phyloP scores from a whole-genome alignment of 202 grass and related monocot species.

The Carex arenaria region DNA sequence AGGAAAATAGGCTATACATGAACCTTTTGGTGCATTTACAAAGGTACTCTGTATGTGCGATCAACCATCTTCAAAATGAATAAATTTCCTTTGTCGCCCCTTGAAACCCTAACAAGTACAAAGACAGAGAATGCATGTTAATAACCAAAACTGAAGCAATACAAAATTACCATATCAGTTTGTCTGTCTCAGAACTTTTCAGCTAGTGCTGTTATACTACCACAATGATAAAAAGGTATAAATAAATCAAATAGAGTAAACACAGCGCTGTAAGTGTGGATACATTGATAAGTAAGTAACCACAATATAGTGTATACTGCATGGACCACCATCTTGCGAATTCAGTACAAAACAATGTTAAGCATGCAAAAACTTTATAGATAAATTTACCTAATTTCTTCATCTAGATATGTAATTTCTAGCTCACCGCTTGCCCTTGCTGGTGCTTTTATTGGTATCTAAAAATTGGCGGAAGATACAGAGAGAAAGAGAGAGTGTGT shows the following conservation, averaged over 20 bases:
- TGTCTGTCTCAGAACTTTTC: background rate
- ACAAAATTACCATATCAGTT: background rate
- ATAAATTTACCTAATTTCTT: constrained; percentile 71
- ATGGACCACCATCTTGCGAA: background rate
- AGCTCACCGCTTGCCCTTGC: constrained; percentile 78
- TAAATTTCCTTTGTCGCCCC: constrained; percentile 88
- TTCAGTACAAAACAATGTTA: background rate
- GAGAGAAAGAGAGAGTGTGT: background rate
- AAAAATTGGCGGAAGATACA: background rate
- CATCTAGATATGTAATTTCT: constrained; percentile 88
- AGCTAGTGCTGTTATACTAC: constrained; percentile 2
- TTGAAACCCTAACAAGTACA: constrained; percentile 59
- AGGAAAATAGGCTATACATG: background rate
- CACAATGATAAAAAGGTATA: background rate
- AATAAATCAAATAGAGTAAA: background rate
- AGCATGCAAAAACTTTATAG: background rate
- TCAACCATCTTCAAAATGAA: constrained; percentile 88
- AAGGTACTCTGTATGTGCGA: constrained; percentile 72
- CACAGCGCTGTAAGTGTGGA: background rate
- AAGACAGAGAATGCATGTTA: background rate
- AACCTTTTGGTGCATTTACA: constrained; percentile 25
- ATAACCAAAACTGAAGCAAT: constrained; percentile 10
- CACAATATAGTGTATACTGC: background rate
- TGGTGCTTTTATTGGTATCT: constrained; percentile 85
- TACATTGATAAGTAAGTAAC: background rate